A percentile compares a stretch with the other conserved stretches of the same genome.
These are phyloP conservation scores for Pestalotiopsis sp. DNA, from an alignment of 2,329 filamentous ascomycete species.

Conservation along the genomic window DNA sequence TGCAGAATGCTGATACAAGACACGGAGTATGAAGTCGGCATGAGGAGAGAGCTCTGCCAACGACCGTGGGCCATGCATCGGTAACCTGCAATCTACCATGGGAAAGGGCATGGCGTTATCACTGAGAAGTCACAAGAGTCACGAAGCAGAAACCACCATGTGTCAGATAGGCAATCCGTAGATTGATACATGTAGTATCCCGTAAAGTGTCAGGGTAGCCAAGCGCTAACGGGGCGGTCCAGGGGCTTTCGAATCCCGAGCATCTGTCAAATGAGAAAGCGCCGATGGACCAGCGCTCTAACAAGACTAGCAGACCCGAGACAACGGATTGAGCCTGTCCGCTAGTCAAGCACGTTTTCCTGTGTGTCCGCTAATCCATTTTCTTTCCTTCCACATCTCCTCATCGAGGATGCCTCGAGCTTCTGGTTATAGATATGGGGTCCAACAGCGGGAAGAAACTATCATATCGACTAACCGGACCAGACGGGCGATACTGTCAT, in stretches of 20 bases:
- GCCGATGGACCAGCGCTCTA: background rate
- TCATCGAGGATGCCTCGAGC: background rate
- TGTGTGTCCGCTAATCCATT: background rate
- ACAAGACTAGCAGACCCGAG: conserved; percentile 4
- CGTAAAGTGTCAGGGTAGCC: background rate
- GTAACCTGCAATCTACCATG: too few relatives aligned
- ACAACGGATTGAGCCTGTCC: conserved; percentile 9
- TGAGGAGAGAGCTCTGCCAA: too few relatives aligned
- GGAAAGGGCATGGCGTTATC: too few relatives aligned
- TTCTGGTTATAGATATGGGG: background rate
- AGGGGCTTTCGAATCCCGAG: background rate
- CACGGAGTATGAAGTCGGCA: too few relatives aligned
- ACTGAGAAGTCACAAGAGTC: background rate
- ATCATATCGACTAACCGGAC: background rate
- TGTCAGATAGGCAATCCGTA: background rate
- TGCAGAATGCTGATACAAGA: too few relatives aligned
- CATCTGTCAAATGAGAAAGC: conserved; percentile 6
- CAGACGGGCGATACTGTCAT: too few relatives aligned
- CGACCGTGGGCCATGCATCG: too few relatives aligned
- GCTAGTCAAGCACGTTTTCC: background rate
- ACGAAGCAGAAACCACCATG: too few relatives aligned
- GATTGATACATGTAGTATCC: background rate
- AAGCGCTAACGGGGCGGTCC: background rate
- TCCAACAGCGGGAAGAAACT: background rate
- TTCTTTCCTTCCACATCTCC: background rate